Percentiles rank a stretch among this genome's conserved stretches.
phyloP scores from a whole-genome alignment of 306 rosid genomes.

The Trifolium repens region DNA sequence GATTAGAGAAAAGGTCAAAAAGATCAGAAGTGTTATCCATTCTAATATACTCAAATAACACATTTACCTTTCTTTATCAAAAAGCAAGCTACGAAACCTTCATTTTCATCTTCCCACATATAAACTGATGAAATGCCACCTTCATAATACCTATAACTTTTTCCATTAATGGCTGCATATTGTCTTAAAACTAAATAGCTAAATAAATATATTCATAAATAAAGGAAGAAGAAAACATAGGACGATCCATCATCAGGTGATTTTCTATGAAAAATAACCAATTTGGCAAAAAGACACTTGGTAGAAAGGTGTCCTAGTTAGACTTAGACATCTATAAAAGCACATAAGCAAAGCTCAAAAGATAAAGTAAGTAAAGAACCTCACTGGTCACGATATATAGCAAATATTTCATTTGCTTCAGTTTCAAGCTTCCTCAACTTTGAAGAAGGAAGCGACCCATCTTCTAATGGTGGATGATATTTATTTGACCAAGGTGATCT shows the following conservation, averaged over 20 bases:
- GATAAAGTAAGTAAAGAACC: constrained; percentile 93
- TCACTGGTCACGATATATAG: constrained; percentile 99
- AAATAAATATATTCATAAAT: constrained; percentile 5
- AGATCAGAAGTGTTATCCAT: constrained; percentile 26
- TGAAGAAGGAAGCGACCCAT: constrained; percentile 79
- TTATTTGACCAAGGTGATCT: constrained; percentile 99
- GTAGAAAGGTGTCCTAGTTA: constrained; percentile 25
- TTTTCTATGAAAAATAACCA: constrained; percentile 29
- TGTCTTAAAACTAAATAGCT: constrained; percentile 36
- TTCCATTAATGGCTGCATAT: constrained; percentile 58
- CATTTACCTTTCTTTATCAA: constrained; percentile 84
- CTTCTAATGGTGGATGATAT: constrained; percentile 85
- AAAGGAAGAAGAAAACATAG: constrained; percentile 29
- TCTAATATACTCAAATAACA: constrained; percentile 33
- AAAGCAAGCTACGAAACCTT: constrained; percentile 88
- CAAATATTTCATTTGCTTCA: constrained; percentile 93
- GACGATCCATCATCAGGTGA: constrained; percentile 22
- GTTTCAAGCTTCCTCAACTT: constrained; percentile 88
- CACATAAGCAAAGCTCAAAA: constrained; percentile 38
- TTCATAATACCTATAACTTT: constrained; percentile 86
- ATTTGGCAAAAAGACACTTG: neutral
- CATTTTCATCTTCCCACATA: constrained; percentile 97
- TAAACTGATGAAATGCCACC: constrained; percentile 99
- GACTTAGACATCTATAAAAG: constrained; percentile 21
- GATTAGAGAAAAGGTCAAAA: constrained; percentile 41